Evolutionary conservation across 768 basidiomycete genomes (phyloP).

Genomic region (Trichaptum fuscoviolaceum): DNA sequence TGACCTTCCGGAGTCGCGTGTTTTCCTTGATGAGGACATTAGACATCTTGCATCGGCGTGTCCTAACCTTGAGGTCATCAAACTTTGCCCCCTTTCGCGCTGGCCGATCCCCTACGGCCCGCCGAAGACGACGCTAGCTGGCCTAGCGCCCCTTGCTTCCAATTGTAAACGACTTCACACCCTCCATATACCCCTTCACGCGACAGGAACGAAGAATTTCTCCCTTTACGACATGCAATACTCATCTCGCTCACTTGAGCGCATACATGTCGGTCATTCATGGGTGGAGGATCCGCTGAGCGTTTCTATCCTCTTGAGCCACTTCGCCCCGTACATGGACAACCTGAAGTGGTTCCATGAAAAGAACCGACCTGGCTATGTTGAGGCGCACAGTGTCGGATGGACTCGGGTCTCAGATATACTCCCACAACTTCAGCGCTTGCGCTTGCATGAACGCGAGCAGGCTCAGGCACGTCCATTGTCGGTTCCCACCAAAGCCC

Average conservation of each 20-base stretch:
- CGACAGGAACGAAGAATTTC: slow-evolving; percentile 38
- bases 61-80: slow-evolving; percentile 64
- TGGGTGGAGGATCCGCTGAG: slow-evolving; percentile 66
- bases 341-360: slow-evolving; percentile 73
- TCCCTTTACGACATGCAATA: slow-evolving; percentile 40
- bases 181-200: slow-evolving; percentile 61
- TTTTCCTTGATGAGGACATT: slow-evolving; percentile 60
- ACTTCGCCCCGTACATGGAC: slow-evolving; percentile 68
- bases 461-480: slow-evolving; percentile 21
- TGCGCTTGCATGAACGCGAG: slow-evolving; percentile 58
- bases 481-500: slow-evolving; percentile 17
- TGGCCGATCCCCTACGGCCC: slow-evolving; percentile 50
- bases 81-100: slow-evolving; percentile 62
- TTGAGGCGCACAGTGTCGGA: slow-evolving; percentile 58
- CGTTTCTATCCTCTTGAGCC: slow-evolving; percentile 67
- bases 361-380: slow-evolving; percentile 64
- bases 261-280: slow-evolving; percentile 73
- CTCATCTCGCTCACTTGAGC: slow-evolving; percentile 62
- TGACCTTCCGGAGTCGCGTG: slow-evolving; percentile 71
- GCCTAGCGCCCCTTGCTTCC: slow-evolving; percentile 51
- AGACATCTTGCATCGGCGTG: slow-evolving; percentile 52
- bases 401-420: slow-evolving; percentile 69
- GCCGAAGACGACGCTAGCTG: slow-evolving; percentile 57
- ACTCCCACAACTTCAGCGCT: slow-evolving; percentile 65
- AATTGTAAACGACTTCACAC: slow-evolving; percentile 60